phyloP scores from a whole-genome alignment of 768 basidiomycete genomes.

The Boletus rubescentipes region DNA sequence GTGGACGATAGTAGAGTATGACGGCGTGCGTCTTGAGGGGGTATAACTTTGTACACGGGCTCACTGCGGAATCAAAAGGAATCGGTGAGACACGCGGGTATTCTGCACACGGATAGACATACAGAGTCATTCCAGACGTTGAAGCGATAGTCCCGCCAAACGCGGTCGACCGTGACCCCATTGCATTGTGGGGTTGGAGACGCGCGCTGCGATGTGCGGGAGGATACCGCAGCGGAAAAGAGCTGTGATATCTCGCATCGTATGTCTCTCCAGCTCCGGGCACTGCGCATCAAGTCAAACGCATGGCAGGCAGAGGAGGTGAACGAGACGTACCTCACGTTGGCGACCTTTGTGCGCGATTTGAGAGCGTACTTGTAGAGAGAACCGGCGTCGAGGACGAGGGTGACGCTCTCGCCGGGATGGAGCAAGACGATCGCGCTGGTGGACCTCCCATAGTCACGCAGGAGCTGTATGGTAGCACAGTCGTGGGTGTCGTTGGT shows the following conservation, averaged over 20 bases:
- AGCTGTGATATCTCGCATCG: slow-evolving; percentile 61
- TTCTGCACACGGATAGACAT: neutral
- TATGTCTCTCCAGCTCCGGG: slow-evolving; percentile 64
- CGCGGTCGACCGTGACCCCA: slow-evolving; percentile 62
- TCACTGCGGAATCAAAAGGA: slow-evolving; percentile 21
- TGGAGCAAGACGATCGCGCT: slow-evolving; percentile 56
- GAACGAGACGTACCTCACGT: slow-evolving; percentile 56
- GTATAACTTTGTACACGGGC: slow-evolving; percentile 22
- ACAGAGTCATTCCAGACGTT: slow-evolving; percentile 59
- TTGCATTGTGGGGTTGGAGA: slow-evolving; percentile 39
- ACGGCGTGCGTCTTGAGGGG: slow-evolving; percentile 18
- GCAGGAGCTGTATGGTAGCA: slow-evolving; percentile 61
- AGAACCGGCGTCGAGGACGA: slow-evolving; percentile 67
- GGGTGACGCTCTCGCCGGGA: slow-evolving; percentile 61
- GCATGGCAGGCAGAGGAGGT: neutral
- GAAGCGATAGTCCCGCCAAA: slow-evolving; percentile 67
- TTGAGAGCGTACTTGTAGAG: slow-evolving; percentile 71
- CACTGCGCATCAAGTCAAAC: slow-evolving; percentile 38
- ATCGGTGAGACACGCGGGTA: slow-evolving; percentile 1
- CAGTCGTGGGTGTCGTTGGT: slow-evolving; percentile 67
- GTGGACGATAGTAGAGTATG: slow-evolving; percentile 29
- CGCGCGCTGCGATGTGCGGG: slow-evolving; percentile 34
- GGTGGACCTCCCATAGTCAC: slow-evolving; percentile 59
- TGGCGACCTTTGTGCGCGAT: slow-evolving; percentile 60
- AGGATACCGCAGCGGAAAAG: slow-evolving; percentile 41